Base-by-base conservation (phyloP, 495 filamentous ascomycete species). In the Penicillium verhagenii region DNA sequence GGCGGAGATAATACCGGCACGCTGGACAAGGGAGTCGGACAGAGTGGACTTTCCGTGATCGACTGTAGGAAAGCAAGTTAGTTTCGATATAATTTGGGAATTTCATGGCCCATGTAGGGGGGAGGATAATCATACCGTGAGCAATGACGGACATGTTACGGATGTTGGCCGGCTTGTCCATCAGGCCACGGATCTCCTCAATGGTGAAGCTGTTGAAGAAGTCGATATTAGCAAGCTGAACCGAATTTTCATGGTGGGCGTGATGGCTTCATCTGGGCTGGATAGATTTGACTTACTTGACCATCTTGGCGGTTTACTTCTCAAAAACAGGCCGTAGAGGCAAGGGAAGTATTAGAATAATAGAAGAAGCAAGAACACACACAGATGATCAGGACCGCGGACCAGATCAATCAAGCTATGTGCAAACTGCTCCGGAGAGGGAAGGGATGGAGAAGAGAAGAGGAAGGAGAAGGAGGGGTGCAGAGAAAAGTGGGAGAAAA, bases 121-220 rank as follows among this genome's bases (percentile, higher is more conserved):
- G 28, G 14, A 29, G 16, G n/a, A 49, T 29, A n/a, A 56, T 49
- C 82, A 70, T 76, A 87, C 85, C 92, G 81, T 99, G 94, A 75
- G 94, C 94, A 89, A 99, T 99, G 76, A 99, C 94, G 79, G 94
- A 97, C 95, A 97, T 99, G 81, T 93, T 92, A 57, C 94, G 91
- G 84, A 97, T 94, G 82, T 98, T 98, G 71, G 87, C 88, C 79
- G 88, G 85, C 75, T 89, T 89, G 90, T 97, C 92, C 94, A 98
- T 98, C 79, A 98, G 85, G 59, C 63, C 70, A 79, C 94, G 91
- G 84, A 98, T 89, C 87, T 96, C 91, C 73, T 97, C 92, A 79
- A 96, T 86, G 72, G 94, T 98, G 86, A 98, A 98, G 88, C 93
- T 98, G 72, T 78, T 60, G 14, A 51, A 55, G 53, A 37, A 46